phyloP scores from a whole-genome alignment of 2,329 filamentous ascomycete genomes.

The Apiospora sp. region DNA sequence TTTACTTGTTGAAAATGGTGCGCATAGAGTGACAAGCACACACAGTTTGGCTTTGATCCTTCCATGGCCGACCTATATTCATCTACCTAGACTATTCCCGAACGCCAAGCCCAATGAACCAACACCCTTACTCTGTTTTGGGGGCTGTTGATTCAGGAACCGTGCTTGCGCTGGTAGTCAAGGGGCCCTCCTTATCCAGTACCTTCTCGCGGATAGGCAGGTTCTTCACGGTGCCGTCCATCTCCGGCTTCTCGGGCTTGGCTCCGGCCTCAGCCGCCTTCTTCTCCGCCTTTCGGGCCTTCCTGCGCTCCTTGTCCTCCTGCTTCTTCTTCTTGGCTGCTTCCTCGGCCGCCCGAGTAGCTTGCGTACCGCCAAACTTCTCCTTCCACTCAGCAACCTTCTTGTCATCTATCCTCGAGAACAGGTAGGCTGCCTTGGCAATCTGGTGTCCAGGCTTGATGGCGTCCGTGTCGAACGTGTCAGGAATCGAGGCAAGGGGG shows the following conservation, averaged over 20 bases:
- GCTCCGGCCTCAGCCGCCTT: constrained; percentile 30
- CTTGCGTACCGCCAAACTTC: constrained; percentile 59
- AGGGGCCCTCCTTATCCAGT: constrained; percentile 36
- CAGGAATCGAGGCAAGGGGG: constrained; percentile 61
- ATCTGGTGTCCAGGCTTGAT: constrained; percentile 71
- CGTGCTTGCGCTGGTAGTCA: constrained; percentile 30
- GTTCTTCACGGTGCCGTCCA: constrained; percentile 37
- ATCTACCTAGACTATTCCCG: constrained; percentile 11
- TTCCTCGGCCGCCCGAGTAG: constrained; percentile 38
- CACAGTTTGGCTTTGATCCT: neutral
- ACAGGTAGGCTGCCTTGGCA: constrained; percentile 73
- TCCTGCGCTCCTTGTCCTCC: constrained; percentile 43
- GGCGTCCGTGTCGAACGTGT: constrained; percentile 58
- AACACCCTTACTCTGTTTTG: constrained; percentile 24
- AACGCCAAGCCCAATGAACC: constrained; percentile 16
- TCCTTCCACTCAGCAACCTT: constrained; percentile 77
- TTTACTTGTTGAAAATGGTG: neutral
- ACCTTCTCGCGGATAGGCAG: constrained; percentile 42
- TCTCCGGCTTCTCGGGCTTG: constrained; percentile 32
- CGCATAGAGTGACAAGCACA: neutral
- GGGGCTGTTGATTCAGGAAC: constrained; percentile 32
- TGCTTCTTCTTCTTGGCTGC: constrained; percentile 43
- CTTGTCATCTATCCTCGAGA: constrained; percentile 75
- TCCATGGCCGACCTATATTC: neutral
- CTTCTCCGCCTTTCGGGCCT: constrained; percentile 38